These are phyloP conservation scores for Histomonas meleagridis DNA, from an alignment of 208 protist species.

Conservation along the genomic window DNA sequence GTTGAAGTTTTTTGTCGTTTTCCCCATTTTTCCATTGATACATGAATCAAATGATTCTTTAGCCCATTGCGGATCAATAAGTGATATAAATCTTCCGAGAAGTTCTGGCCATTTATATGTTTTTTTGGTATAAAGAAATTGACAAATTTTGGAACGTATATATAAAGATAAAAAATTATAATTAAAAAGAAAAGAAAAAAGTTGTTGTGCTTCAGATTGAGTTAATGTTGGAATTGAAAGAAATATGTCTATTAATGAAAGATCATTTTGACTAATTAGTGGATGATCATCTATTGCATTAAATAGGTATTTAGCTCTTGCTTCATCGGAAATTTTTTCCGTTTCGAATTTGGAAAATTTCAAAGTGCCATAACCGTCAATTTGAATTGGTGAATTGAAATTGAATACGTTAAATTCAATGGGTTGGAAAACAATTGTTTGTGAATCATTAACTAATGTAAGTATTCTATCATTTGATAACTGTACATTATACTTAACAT, in stretches of 20 bases:
- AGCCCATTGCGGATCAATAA: neutral
- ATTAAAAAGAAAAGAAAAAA: neutral
- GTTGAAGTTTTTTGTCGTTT: neutral
- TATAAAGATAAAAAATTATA: neutral
- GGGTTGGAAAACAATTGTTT: no score
- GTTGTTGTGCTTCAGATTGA: neutral
- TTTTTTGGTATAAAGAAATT: neutral
- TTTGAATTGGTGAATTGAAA: no score
- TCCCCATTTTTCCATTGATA: neutral
- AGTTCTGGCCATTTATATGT: neutral
- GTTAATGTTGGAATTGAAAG: neutral
- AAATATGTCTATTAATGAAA: neutral
- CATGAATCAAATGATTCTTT: neutral
- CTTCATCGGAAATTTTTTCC: no score
- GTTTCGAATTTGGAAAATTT: no score
- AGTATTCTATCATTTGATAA: no score
- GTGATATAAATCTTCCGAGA: neutral
- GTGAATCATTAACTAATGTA: no score
- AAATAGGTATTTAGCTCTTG: no score
- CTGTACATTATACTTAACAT: no score
- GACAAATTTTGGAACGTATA: neutral
- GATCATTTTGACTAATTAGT: neutral
- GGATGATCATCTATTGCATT: no score
- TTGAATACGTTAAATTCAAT: no score
- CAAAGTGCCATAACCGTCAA: no score